Evolutionary conservation across 768 basidiomycete genomes (phyloP).

Genomic region (Podaxis pistillaris): DNA sequence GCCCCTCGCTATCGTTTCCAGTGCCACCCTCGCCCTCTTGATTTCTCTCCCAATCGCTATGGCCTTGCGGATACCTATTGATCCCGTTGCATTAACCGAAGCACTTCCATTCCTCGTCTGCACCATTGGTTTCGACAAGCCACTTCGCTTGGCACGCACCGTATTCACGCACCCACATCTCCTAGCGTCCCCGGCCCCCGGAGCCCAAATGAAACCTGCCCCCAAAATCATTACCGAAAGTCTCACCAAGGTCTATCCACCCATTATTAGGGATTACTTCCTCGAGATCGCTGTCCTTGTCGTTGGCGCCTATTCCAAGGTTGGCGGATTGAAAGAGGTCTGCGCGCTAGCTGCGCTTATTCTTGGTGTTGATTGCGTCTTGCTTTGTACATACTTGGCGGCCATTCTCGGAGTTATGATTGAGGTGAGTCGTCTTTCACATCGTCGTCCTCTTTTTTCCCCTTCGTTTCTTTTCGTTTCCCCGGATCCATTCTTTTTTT

Average conservation of each 20-base stretch:
- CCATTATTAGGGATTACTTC: constrained; percentile 89
- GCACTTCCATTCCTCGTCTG: constrained; percentile 97
- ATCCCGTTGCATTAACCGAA: constrained; percentile 91
- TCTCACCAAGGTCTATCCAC: constrained; percentile 72
- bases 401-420: constrained; percentile 94
- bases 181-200: constrained; percentile 32
- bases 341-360: constrained; percentile 93
- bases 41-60: constrained; percentile 76
- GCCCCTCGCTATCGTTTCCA: constrained; percentile 71
- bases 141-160: constrained; percentile 84
- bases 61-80: constrained; percentile 79
- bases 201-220: constrained; percentile 60
- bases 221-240: constrained; percentile 84
- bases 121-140: constrained; percentile 98
- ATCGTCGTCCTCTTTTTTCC: neutral
- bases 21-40: constrained; percentile 80
- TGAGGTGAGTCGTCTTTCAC: constrained; percentile 55
- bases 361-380: constrained; percentile 80
- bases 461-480: constrained; percentile 4
- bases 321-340: constrained; percentile 89
- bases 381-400: constrained; percentile 88
- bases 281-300: constrained; percentile 89
- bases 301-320: constrained; percentile 82
- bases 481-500: neutral
- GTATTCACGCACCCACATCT: constrained; percentile 84